Base-by-base conservation (phyloP, 2,329 filamentous ascomycete genomes). In the Apiospora pterosperma region DNA sequence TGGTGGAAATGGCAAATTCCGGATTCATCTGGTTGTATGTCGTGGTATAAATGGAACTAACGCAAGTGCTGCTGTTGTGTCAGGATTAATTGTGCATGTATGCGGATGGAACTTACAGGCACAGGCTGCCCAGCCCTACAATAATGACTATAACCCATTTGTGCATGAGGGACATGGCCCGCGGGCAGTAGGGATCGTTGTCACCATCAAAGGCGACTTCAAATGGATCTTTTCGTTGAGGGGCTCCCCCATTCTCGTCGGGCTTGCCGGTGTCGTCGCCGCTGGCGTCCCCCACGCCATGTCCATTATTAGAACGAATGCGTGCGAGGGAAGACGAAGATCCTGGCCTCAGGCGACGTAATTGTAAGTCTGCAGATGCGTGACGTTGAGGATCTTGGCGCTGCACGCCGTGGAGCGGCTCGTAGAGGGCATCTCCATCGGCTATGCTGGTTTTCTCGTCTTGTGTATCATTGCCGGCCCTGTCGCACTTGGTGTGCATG, bases 1-100 rank as follows among this genome's bases (percentile, higher is more conserved):
- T 81, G 64, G 86, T 84, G 0, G 91, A 90, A 70, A 86, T 85
- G 68, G 86, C 79, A 71, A 97, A 96, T 65, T 96, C 91, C 31
- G 82, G 79, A 67, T 90, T 87, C 77, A 97, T 87, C 76, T 96
- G 91, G 21, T 72, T 74, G 76, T 97, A 97, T 0, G 92, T 96
- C 14, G 88, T 87, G 0, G 93, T 95, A 77, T 97, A 97, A 71
- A 97, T 88, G n/a, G 93, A 96, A 59, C 91, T 94, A 1, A 92
- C 88, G 74, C 90, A 93, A 10, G 93, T 97, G 63, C 91, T 93
- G 71, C 21, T 34, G 48, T 4, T 34, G 48, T 55, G 48, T 55
- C 23, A 42, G 41, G 16, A 1, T 11, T 62, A 25, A n/a, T 62
- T 16, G 23, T 71, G 64, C 69, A 63, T 62, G 55, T 23, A 31